Evolutionary conservation across 2,329 filamentous ascomycete species (phyloP).

Genomic region (Aureobasidium musti): DNA sequence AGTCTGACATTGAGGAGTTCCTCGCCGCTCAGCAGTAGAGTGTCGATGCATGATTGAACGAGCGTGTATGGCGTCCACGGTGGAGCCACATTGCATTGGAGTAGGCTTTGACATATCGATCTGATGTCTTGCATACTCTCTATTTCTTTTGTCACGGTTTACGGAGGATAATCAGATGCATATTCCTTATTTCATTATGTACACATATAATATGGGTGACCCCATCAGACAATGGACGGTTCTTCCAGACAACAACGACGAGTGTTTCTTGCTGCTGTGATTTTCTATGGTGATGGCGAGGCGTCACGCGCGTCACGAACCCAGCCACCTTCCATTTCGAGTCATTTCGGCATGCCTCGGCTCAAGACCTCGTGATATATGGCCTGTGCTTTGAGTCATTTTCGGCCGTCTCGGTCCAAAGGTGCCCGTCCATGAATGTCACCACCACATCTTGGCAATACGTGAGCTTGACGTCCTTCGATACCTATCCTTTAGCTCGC

Average conservation of each 20-base stretch:
- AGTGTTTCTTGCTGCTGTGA: not conserved
- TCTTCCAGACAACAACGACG: not conserved
- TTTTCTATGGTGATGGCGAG: not conserved
- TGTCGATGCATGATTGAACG: constrained; percentile 17
- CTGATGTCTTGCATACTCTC: constrained; percentile 26
- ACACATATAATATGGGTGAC: constrained; percentile 6
- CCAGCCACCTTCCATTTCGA: constrained; percentile 10
- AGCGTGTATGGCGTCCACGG: constrained; percentile 17
- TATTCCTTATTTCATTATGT: constrained; percentile 20
- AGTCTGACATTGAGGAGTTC: constrained; percentile 52
- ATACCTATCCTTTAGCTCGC: not conserved
- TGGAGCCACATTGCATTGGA: constrained; percentile 27
- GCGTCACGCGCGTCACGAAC: constrained; percentile 15
- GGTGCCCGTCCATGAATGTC: not conserved
- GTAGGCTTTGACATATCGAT: constrained; percentile 13
- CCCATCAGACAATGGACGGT: constrained; percentile 17
- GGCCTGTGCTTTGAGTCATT: constrained; percentile 6
- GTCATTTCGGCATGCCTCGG: constrained; percentile 4
- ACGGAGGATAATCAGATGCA: constrained; percentile 23
- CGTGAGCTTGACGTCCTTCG: not conserved
- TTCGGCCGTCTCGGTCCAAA: not conserved
- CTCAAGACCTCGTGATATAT: not conserved
- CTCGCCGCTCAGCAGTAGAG: not conserved
- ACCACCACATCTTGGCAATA: not conserved
- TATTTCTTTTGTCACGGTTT: constrained; percentile 25